These are phyloP conservation scores for Russula abietina DNA, from an alignment of 768 basidiomycete genomes.

Conservation along the genomic window DNA sequence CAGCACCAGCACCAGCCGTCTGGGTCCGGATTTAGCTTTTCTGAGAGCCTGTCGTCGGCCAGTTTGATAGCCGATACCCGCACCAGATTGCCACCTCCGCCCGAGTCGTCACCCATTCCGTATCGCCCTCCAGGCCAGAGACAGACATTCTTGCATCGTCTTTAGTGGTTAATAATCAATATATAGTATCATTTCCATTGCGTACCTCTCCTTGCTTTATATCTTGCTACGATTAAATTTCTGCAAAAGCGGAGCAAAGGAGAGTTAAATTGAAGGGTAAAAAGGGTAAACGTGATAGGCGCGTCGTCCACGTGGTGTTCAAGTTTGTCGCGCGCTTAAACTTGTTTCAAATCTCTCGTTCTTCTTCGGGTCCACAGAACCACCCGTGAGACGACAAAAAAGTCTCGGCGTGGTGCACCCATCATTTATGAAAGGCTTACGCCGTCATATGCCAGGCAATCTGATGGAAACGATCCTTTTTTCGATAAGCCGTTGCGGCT, in stretches of 20 bases:
- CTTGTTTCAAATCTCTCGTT: too few relatives aligned
- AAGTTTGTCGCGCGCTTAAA: too few relatives aligned
- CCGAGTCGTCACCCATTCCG: background rate
- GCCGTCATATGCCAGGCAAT: too few relatives aligned
- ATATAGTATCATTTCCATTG: background rate
- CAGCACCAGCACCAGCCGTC: background rate
- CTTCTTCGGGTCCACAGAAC: too few relatives aligned
- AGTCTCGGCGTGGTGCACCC: too few relatives aligned
- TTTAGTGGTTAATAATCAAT: background rate
- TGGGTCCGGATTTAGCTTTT: background rate
- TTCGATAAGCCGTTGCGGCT: too few relatives aligned
- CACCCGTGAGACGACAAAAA: too few relatives aligned
- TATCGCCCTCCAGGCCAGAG: conserved; percentile 13
- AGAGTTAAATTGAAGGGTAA: too few relatives aligned
- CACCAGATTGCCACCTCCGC: conserved; percentile 14
- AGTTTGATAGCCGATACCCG: conserved; percentile 14
- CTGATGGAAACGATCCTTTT: too few relatives aligned
- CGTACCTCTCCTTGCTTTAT: background rate
- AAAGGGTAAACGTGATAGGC: too few relatives aligned
- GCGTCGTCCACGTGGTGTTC: too few relatives aligned
- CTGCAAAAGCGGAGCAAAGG: background rate
- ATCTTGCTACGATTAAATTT: background rate
- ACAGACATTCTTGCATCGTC: background rate
- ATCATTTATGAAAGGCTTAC: too few relatives aligned
- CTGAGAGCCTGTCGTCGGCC: background rate